Conservation (phyloP, 225 moss, liverwort and hornwort genomes). For the Asterella californica region DNA sequence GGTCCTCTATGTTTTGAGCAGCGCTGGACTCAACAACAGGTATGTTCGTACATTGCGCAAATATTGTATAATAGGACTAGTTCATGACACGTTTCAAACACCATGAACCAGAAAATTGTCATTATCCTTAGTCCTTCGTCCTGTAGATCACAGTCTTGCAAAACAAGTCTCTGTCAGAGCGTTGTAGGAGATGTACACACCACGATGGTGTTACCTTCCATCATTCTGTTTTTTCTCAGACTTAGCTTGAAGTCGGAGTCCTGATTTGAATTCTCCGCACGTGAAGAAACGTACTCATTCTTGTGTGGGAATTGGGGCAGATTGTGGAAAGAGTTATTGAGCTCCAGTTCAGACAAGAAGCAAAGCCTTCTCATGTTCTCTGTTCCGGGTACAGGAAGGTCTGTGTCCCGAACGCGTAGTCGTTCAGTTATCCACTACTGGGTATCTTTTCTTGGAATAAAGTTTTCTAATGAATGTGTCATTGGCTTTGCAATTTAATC, state of each 20-base stretch:
- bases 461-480: neutral
- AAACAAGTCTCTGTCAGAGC: too few relatives aligned
- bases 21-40: slow-evolving; percentile 94
- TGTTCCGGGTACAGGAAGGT: slow-evolving; percentile 86
- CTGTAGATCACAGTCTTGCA: too few relatives aligned
- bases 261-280: neutral
- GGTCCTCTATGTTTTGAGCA: slow-evolving; percentile 51
- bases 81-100: too few relatives aligned
- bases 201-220: neutral
- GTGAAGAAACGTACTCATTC: neutral
- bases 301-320: slow-evolving; percentile 33
- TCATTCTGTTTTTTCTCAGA: neutral
- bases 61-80: too few relatives aligned
- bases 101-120: too few relatives aligned
- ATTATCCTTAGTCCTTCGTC: too few relatives aligned
- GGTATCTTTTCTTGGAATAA: neutral
- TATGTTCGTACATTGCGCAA: slow-evolving; percentile 14
- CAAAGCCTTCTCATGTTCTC: slow-evolving; percentile 71
- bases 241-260: too few relatives aligned
- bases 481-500: too few relatives aligned
- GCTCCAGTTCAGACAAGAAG: slow-evolving; percentile 67
- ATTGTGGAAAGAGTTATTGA: slow-evolving; percentile 90
- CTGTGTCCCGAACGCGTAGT: neutral
- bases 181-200: too few relatives aligned
- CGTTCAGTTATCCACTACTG: neutral